These are phyloP conservation scores for Pleurotus pulmonarius DNA, from an alignment of 768 basidiomycete genomes.

Conservation along the genomic window DNA sequence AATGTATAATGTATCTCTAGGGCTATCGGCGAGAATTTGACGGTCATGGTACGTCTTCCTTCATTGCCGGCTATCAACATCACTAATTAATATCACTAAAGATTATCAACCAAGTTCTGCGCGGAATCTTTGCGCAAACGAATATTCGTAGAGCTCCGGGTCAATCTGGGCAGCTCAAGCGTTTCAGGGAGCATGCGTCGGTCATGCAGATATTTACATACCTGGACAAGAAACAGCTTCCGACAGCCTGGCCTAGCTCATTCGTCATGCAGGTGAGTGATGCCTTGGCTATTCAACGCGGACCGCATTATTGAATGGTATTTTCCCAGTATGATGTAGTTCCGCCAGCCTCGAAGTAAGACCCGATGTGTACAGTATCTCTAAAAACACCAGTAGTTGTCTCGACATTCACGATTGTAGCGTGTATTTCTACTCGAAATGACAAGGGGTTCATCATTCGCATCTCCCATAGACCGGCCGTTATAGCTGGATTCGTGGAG, in stretches of 20 bases:
- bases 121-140: conserved; percentile 54
- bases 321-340: background rate
- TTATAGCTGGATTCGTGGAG: too few species aligned
- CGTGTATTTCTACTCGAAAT: too few species aligned
- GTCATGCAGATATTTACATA: conserved; percentile 3
- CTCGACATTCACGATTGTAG: too few species aligned
- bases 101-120: conserved; percentile 60
- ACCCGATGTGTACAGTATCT: too few species aligned
- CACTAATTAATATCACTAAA: conserved; percentile 30
- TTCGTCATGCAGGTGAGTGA: conserved; percentile 12
- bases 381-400: too few species aligned
- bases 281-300: background rate
- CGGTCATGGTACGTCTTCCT: conserved; percentile 41
- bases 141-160: conserved; percentile 67
- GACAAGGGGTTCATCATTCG: too few species aligned
- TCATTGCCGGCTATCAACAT: conserved; percentile 35
- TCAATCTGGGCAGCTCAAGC: conserved; percentile 58
- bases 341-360: too few species aligned
- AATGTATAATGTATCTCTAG: background rate
- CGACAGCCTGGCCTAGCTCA: conserved; percentile 12
- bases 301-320: background rate
- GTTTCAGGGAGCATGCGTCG: conserved; percentile 16
- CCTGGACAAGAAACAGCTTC: conserved; percentile 9
- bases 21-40: conserved; percentile 34
- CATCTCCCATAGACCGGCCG: too few species aligned